Evolutionary conservation across 2,329 filamentous ascomycete genomes (phyloP).

Genomic region (Cladophialophora bantiana): DNA sequence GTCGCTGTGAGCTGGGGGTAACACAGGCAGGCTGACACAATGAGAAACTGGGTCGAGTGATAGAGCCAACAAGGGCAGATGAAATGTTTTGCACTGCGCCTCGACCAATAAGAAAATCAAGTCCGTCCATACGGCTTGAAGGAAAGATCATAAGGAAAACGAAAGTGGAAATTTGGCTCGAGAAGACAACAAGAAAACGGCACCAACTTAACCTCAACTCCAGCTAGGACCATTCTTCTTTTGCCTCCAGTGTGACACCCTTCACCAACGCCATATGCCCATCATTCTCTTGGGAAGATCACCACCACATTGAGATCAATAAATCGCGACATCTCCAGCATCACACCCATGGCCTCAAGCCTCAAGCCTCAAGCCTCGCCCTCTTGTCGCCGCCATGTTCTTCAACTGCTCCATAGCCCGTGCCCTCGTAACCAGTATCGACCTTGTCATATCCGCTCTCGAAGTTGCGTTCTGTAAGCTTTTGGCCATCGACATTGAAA

Average conservation of each 20-base stretch:
- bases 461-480: slow-evolving; percentile 31
- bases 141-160: neutral
- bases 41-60: neutral
- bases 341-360: slow-evolving; percentile 4
- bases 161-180: neutral
- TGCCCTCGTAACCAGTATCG: slow-evolving; percentile 31
- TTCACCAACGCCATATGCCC: slow-evolving; percentile 1
- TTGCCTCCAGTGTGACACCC: neutral
- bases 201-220: slow-evolving; percentile 1
- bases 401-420: slow-evolving; percentile 26
- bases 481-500: slow-evolving; percentile 25
- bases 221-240: slow-evolving; percentile 1
- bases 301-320: slow-evolving; percentile 1
- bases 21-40: neutral
- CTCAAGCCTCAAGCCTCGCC: slow-evolving; percentile 27
- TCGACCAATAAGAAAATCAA: neutral
- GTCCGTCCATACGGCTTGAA: neutral
- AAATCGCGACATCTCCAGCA: neutral
- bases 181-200: slow-evolving; percentile 2
- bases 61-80: neutral
- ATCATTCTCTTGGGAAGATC: neutral
- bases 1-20: neutral
- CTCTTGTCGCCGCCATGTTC: slow-evolving; percentile 32
- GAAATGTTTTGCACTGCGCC: neutral
- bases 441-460: slow-evolving; percentile 35